Conservation (phyloP, 2,329 filamentous ascomycete species). For the Diaporthe velutina region DNA sequence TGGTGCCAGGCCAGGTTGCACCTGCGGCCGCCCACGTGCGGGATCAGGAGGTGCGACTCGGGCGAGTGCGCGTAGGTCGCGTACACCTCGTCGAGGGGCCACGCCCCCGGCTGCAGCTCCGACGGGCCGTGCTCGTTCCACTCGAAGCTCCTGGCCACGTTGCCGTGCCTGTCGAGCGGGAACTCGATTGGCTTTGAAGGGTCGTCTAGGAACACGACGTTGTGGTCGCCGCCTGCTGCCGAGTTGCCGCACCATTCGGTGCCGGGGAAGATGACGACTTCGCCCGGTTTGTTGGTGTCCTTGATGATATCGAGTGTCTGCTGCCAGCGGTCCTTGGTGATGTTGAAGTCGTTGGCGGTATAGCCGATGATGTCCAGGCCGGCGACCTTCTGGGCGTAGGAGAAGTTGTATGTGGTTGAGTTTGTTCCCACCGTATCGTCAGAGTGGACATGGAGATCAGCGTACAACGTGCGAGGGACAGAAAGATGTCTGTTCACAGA, state of each 20-base stretch:
- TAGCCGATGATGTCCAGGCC: conserved; percentile 53
- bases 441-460: conserved; percentile 53
- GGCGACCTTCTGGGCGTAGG: conserved; percentile 50
- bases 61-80: conserved; percentile 51
- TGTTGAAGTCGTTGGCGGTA: conserved; percentile 55
- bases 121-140: conserved; percentile 52
- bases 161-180: conserved; percentile 48
- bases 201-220: conserved; percentile 52
- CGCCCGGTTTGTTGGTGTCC: conserved; percentile 42
- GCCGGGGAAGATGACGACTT: conserved; percentile 49
- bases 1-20: conserved; percentile 53
- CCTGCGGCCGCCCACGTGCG: conserved; percentile 51
- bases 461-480: conserved; percentile 46
- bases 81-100: conserved; percentile 53
- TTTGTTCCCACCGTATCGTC: conserved; percentile 55
- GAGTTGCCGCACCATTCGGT: conserved; percentile 54
- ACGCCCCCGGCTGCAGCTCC: conserved; percentile 49
- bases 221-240: conserved; percentile 51
- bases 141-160: conserved; percentile 52
- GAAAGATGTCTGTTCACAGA: not conserved
- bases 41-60: conserved; percentile 50
- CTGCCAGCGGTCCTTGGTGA: conserved; percentile 50
- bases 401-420: conserved; percentile 52
- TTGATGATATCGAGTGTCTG: conserved; percentile 46
- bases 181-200: conserved; percentile 46